Evolutionary conservation across 352 stramenopile species (phyloP).

Genomic region (Aphanomyces cochlioides): DNA sequence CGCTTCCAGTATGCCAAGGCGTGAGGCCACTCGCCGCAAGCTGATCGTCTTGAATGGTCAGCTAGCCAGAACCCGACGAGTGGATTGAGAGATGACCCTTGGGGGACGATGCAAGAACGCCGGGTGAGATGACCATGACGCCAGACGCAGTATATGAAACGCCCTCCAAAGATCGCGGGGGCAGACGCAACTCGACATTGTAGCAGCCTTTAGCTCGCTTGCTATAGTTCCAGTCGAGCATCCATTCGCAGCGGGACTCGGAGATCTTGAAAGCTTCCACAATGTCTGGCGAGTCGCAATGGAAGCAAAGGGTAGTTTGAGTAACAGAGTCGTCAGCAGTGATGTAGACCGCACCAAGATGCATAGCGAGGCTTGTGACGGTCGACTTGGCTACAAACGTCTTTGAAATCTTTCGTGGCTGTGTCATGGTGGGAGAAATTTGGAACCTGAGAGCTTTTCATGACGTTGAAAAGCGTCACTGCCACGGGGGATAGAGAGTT

Average conservation of each 20-base stretch:
- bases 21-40: not conserved
- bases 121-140: not conserved
- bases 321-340: not conserved
- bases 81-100: not conserved
- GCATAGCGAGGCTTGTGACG: no score
- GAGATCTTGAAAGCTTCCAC: not conserved
- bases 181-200: constrained; percentile 1
- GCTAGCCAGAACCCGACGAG: not conserved
- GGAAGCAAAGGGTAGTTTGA: not conserved
- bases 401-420: no score
- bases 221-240: not conserved
- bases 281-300: not conserved
- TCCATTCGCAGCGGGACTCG: not conserved
- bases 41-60: not conserved
- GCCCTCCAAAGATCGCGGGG: not conserved
- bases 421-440: no score
- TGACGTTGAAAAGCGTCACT: no score
- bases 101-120: not conserved
- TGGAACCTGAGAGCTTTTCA: no score
- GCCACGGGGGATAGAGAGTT: no score
- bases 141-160: not conserved
- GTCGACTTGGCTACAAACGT: no score
- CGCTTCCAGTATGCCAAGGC: not conserved
- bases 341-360: not conserved
- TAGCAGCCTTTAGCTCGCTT: not conserved